These are phyloP conservation scores for Cardamine resedifolia DNA, from an alignment of 345 rosid species.

Conservation along the genomic window DNA sequence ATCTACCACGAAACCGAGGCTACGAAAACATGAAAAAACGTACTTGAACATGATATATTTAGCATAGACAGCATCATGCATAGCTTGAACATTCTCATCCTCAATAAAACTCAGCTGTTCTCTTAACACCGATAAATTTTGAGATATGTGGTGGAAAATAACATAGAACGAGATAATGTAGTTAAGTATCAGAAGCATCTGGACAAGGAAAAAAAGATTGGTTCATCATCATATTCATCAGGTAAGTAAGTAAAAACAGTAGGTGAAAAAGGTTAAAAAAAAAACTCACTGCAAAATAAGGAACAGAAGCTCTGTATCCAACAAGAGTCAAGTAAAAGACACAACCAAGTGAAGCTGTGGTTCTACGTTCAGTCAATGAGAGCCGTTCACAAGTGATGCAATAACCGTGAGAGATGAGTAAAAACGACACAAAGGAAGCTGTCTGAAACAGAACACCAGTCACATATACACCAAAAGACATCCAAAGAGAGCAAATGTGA, in stretches of 20 bases:
- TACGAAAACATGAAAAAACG: background rate
- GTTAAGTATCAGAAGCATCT: conserved; percentile 83
- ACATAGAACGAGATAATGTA: conserved; percentile 76
- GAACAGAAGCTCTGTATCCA: conserved; percentile 93
- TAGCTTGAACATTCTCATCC: conserved; percentile 79
- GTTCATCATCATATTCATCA: conserved; percentile 15
- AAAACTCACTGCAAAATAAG: conserved; percentile 74
- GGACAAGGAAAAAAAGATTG: conserved; percentile 18
- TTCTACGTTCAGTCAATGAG: conserved; percentile 69
- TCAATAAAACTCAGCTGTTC: conserved; percentile 73
- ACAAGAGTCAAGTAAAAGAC: conserved; percentile 84
- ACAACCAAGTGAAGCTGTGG: conserved; percentile 82
- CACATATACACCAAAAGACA: conserved; percentile 92
- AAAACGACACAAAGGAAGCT: conserved; percentile 80
- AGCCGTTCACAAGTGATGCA: conserved; percentile 89
- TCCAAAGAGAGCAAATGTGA: conserved; percentile 86
- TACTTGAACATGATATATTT: conserved; percentile 94
- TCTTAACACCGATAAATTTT: conserved; percentile 58
- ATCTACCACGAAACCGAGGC: background rate
- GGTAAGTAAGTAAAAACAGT: background rate
- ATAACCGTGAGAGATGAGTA: conserved; percentile 91
- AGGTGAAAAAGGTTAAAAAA: background rate
- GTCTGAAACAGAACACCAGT: conserved; percentile 94
- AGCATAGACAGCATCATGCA: conserved; percentile 75
- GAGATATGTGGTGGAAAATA: conserved; percentile 81